A percentile compares a stretch with the other conserved stretches of the same genome.
Conservation (phyloP, 2,329 filamentous ascomycete species). For the Tympanopsis confertula region DNA sequence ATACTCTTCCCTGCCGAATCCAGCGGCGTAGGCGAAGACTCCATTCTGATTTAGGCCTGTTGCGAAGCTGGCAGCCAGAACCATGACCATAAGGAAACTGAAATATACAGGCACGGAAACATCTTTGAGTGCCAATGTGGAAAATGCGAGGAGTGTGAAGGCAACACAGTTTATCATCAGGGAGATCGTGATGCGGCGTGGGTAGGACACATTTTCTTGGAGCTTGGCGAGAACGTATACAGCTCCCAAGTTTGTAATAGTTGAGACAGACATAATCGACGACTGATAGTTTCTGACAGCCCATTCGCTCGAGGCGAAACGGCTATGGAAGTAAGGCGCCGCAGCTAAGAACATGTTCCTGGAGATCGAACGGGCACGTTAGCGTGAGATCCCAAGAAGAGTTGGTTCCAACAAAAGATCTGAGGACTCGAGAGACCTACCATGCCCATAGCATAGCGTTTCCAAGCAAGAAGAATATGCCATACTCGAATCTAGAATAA, state of each 20-base stretch:
- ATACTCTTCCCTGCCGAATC: conserved; percentile 48
- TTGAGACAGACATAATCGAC: conserved; percentile 51
- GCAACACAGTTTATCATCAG: conserved; percentile 43
- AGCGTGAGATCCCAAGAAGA: neutral
- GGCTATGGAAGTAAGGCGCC: conserved; percentile 35
- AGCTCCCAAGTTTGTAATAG: conserved; percentile 45
- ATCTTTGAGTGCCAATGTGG: conserved; percentile 38
- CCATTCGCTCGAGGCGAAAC: conserved; percentile 22
- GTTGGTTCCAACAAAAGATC: neutral
- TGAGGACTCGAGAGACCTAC: conserved; percentile 20
- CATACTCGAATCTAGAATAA: conserved; percentile 37
- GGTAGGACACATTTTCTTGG: conserved; percentile 50
- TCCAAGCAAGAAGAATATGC: conserved; percentile 49
- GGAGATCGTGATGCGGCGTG: conserved; percentile 43
- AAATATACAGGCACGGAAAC: conserved; percentile 43
- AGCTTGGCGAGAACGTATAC: conserved; percentile 47
- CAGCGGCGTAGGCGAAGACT: conserved; percentile 52
- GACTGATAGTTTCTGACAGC: conserved; percentile 54
- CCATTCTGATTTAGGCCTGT: conserved; percentile 57
- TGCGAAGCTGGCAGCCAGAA: conserved; percentile 45
- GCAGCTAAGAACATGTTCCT: conserved; percentile 39
- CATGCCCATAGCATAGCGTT: conserved; percentile 61
- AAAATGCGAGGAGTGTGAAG: conserved; percentile 49
- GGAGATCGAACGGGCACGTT: neutral
- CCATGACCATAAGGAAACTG: conserved; percentile 49